Evolutionary conservation across 192 early-diverging fungal species (phyloP).

Genomic region (Backusella morwellensis): DNA sequence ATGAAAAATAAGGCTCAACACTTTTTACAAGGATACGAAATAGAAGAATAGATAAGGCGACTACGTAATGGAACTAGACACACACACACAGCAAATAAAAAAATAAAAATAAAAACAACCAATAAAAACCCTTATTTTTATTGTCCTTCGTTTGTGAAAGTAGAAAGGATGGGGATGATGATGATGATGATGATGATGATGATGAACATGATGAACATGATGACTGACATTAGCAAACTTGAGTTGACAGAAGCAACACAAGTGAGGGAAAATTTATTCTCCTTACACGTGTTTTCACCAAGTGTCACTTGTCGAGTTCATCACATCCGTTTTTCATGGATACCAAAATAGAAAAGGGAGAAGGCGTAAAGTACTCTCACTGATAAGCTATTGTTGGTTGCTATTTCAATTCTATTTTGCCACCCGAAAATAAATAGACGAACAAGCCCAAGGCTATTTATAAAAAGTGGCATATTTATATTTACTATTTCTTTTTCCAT

Average conservation of each 20-base stretch:
- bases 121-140: background rate
- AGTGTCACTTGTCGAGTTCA: background rate
- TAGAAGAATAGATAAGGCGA: background rate
- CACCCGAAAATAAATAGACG: background rate
- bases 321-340: background rate
- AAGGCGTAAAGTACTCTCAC: background rate
- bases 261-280: background rate
- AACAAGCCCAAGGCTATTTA: conserved; percentile 4
- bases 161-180: background rate
- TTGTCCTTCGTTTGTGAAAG: background rate
- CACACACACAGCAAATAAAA: background rate
- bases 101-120: background rate
- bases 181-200: background rate
- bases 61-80: too few species aligned
- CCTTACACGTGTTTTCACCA: background rate
- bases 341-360: background rate
- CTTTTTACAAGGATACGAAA: background rate
- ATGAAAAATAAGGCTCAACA: background rate
- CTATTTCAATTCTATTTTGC: background rate
- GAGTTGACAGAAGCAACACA: background rate
- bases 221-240: background rate
- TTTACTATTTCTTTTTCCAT: background rate
- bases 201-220: too few species aligned
- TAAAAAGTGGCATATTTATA: background rate
- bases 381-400: background rate